phyloP scores from a whole-genome alignment of 768 basidiomycete genomes.

The Postia placenta region DNA sequence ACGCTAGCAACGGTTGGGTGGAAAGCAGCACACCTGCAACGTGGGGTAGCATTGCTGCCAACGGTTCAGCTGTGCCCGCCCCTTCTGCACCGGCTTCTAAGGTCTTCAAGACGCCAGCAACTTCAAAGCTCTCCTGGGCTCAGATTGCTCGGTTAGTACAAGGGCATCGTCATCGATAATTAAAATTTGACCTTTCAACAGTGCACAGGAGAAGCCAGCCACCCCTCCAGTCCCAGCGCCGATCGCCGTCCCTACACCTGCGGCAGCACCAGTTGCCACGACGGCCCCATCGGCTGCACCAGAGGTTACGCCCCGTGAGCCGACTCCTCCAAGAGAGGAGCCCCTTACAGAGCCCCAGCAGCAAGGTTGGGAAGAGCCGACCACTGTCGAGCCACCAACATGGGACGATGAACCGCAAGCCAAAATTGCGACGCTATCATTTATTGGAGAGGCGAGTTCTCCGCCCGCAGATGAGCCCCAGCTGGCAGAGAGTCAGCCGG shows the following conservation, averaged over 20 bases:
- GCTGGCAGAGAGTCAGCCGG: constrained; percentile 12
- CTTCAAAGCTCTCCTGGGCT: constrained; percentile 80
- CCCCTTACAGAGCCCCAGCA: constrained; percentile 9
- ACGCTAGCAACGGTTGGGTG: constrained; percentile 24
- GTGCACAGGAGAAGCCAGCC: constrained; percentile 60
- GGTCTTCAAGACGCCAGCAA: constrained; percentile 53
- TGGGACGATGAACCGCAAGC: constrained; percentile 32
- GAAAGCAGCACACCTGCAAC: constrained; percentile 22
- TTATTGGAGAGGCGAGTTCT: constrained; percentile 3
- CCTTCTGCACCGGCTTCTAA: constrained; percentile 16
- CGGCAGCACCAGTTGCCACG: constrained; percentile 20
- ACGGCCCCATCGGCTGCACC: constrained; percentile 23
- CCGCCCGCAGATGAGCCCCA: constrained; percentile 6
- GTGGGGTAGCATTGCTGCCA: constrained; percentile 24
- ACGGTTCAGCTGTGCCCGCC: constrained; percentile 19
- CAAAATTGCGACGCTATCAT: background rate
- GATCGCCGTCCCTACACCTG: constrained; percentile 15
- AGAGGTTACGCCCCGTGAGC: constrained; percentile 9
- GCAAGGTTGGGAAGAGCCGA: constrained; percentile 31
- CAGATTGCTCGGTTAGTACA: constrained; percentile 66
- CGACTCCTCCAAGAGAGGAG: constrained; percentile 16
- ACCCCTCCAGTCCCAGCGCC: constrained; percentile 31
- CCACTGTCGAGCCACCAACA: constrained; percentile 28
- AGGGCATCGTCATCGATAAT: background rate
- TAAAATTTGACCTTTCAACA: constrained; percentile 20